phyloP scores from a whole-genome alignment of 2,329 filamentous ascomycete species.

The Capronia coronata region DNA sequence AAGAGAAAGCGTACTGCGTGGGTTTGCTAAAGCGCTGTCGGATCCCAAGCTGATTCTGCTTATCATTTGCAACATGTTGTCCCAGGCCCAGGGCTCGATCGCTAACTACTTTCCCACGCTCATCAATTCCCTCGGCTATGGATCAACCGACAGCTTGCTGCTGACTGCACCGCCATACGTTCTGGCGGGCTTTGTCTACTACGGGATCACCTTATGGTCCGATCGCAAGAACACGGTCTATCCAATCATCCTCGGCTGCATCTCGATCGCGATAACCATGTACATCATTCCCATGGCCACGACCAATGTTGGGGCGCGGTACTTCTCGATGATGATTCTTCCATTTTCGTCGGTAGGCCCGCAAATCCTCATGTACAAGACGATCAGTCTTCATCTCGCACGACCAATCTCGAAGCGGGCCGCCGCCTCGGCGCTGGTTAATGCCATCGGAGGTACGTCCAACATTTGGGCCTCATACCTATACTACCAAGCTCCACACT shows the following conservation, averaged over 20 bases:
- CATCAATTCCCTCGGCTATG: constrained; percentile 42
- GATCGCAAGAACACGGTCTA: constrained; percentile 40
- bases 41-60: too few species aligned
- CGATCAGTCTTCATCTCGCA: constrained; percentile 47
- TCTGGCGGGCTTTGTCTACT: constrained; percentile 47
- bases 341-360: too few species aligned
- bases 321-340: constrained; percentile 42
- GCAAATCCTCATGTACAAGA: too few species aligned
- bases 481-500: constrained; percentile 30
- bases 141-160: constrained; percentile 44
- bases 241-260: constrained; percentile 48
- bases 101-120: constrained; percentile 51
- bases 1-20: not conserved
- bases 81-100: not conserved
- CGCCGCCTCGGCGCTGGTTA: constrained; percentile 27
- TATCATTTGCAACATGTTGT: too few species aligned
- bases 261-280: constrained; percentile 53
- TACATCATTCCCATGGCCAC: constrained; percentile 43
- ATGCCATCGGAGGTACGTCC: constrained; percentile 48
- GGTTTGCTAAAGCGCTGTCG: not conserved
- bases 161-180: constrained; percentile 50
- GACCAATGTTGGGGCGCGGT: constrained; percentile 36
- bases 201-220: constrained; percentile 41
- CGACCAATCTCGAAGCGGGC: constrained; percentile 43
- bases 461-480: constrained; percentile 49